Evolutionary conservation across 148 eudicot genomes (phyloP).

Genomic region (Vaccinium macrocarpon): DNA sequence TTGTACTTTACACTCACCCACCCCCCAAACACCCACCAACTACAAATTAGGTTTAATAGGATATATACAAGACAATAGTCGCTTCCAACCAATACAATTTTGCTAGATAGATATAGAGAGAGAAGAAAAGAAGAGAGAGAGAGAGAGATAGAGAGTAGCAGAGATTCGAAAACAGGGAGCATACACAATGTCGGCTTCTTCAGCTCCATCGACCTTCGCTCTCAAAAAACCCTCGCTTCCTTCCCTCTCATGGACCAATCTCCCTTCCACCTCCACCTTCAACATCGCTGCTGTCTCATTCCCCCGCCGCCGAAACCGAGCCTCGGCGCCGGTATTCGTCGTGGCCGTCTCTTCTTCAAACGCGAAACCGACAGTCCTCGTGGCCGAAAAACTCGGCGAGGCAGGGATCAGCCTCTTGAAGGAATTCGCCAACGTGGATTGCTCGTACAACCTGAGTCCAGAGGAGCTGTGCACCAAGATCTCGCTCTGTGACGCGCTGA

Average conservation of each 20-base stretch:
- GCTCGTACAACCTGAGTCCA: constrained; percentile 71
- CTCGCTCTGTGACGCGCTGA: constrained; percentile 84
- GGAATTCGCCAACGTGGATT: constrained; percentile 73
- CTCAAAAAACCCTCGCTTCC: constrained; percentile 28
- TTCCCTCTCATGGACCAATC: constrained; percentile 28
- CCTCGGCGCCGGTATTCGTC: constrained; percentile 17
- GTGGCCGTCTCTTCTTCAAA: constrained; percentile 32
- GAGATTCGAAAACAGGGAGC: background rate
- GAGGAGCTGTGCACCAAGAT: constrained; percentile 92
- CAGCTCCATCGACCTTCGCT: constrained; percentile 22
- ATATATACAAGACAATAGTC: background rate
- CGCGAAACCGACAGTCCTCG: constrained; percentile 77
- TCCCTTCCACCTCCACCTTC: constrained; percentile 27
- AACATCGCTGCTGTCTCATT: constrained; percentile 14
- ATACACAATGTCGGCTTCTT: constrained; percentile 30
- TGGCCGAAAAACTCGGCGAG: constrained; percentile 85
- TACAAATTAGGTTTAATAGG: too few relatives aligned
- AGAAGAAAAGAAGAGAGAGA: background rate
- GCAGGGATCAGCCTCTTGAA: constrained; percentile 67
- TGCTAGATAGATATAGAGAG: background rate
- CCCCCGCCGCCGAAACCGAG: constrained; percentile 19
- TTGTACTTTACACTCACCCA: too few relatives aligned
- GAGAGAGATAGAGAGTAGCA: background rate
- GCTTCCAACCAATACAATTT: background rate
- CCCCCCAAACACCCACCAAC: too few relatives aligned